These are phyloP conservation scores for Lycium ferocissimum DNA, from an alignment of 257 asterid species.

Conservation along the genomic window DNA sequence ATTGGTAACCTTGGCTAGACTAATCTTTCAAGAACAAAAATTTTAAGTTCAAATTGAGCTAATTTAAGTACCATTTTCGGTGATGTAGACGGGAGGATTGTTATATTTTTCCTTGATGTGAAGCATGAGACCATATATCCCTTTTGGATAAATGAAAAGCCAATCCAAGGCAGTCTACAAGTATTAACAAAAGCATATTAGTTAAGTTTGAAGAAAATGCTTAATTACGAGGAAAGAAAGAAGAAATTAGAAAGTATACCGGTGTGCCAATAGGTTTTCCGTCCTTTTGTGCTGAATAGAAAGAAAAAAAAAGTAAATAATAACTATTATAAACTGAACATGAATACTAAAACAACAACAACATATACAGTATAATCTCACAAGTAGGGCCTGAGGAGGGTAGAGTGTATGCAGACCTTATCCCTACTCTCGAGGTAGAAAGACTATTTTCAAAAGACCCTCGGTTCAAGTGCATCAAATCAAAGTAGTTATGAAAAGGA, in stretches of 20 bases:
- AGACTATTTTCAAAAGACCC: too few species aligned
- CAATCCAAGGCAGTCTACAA: slow-evolving; percentile 39
- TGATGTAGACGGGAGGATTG: slow-evolving; percentile 41
- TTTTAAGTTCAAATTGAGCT: not conserved
- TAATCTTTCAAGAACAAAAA: not conserved
- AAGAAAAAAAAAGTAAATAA: not conserved
- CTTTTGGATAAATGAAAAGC: slow-evolving; percentile 44
- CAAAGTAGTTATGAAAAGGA: too few species aligned
- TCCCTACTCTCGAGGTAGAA: too few species aligned
- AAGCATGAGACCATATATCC: slow-evolving; percentile 42
- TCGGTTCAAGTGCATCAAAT: too few species aligned
- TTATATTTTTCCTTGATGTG: slow-evolving; percentile 39
- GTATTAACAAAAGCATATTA: not conserved
- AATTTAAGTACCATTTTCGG: slow-evolving; percentile 41
- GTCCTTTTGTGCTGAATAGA: slow-evolving; percentile 32
- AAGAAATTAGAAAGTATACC: not conserved
- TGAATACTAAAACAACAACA: too few species aligned
- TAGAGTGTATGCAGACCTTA: too few species aligned
- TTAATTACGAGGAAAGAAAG: not conserved
- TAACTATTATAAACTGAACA: not conserved
- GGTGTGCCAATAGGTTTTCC: slow-evolving; percentile 37
- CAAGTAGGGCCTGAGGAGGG: too few species aligned
- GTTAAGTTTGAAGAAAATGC: not conserved
- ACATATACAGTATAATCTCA: too few species aligned
- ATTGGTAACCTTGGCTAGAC: too few species aligned